Evolutionary conservation across 441 rosid genomes (phyloP), one percentile per base, ranked within the genome.

Genomic region (Euphorbia celastroides): DNA sequence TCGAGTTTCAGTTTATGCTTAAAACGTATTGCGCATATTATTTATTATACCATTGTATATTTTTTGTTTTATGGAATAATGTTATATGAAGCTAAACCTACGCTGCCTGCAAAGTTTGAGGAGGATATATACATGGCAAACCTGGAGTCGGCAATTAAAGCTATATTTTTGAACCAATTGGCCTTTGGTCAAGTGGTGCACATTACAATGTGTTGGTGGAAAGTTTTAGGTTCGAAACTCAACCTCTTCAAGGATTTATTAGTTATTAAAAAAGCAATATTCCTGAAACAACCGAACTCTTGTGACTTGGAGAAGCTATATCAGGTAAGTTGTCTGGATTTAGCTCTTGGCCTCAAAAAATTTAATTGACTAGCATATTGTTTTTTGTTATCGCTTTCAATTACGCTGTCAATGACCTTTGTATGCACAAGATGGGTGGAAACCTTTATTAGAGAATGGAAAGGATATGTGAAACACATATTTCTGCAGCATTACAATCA

Each of bases 61-160:
- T 25, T 50, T 58, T 71, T 19, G 60, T 7, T 2, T 30, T 7
- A 48, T 44, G 2, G 5, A 46, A 19, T 72, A 41, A 55, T 72
- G 9, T 68, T 75, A 2, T 64, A 12, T 83, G 80, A 78, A 95
- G 99, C 82, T 71, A 95, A 92, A 87, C 99, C 98, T 12, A 85
- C 79, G 2, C 57, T 86, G 72, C 99, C 99, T 20, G 65, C 86
- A 42, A 87, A 90, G 73, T 95, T 95, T 71, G 99, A 95, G 83
- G 97, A 86, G 77, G 87, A 81, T 66, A 92, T 97, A 5, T 95
- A 98, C n/a, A n/a, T n/a, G 99, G 88, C 87, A 76, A 87, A 77
- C 78, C 80, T 95, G 64, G 88, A 92, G 77, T 86, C 92, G 70
- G 98, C 99, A 65, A 90, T 95, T 66, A 88, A 77, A 77, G 97